phyloP scores from a whole-genome alignment of 306 rosid species.

The Abrus precatorius region DNA sequence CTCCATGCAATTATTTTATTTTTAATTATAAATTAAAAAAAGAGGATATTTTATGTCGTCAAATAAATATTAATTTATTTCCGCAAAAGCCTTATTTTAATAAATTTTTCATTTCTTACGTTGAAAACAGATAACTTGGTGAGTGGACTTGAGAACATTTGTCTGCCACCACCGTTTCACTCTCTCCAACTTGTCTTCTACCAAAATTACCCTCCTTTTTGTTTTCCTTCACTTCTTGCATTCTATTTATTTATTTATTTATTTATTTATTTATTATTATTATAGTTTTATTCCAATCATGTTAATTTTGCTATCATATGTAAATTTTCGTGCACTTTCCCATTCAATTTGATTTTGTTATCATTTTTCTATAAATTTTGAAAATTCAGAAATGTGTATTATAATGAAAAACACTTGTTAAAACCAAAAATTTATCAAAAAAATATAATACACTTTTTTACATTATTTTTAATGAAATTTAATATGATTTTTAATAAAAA shows the following conservation, averaged over 20 bases:
- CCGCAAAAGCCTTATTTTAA: conserved; percentile 1
- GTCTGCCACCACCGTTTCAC: conserved; percentile 57
- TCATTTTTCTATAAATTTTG: too few species aligned
- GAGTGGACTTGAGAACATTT: conserved; percentile 53
- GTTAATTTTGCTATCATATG: neutral
- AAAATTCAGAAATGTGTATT: too few species aligned
- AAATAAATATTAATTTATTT: neutral
- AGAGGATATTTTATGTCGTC: neutral
- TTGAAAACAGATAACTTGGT: conserved; percentile 47
- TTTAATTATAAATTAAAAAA: conserved; percentile 1
- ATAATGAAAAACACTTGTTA: too few species aligned
- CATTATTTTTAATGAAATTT: too few species aligned
- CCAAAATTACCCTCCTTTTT: conserved; percentile 33
- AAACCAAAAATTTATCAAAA: too few species aligned
- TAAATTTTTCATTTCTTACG: conserved; percentile 22
- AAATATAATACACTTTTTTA: too few species aligned
- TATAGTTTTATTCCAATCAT: neutral
- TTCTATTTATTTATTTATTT: neutral
- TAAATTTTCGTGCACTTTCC: neutral
- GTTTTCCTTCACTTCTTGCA: neutral
- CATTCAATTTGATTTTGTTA: neutral
- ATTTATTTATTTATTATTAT: neutral
- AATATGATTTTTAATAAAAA: too few species aligned
- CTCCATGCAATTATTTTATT: neutral
- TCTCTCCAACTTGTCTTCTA: conserved; percentile 25